These are phyloP conservation scores for Backusella tarrabulga DNA, from an alignment of 192 early-diverging fungal genomes.

Conservation along the genomic window DNA sequence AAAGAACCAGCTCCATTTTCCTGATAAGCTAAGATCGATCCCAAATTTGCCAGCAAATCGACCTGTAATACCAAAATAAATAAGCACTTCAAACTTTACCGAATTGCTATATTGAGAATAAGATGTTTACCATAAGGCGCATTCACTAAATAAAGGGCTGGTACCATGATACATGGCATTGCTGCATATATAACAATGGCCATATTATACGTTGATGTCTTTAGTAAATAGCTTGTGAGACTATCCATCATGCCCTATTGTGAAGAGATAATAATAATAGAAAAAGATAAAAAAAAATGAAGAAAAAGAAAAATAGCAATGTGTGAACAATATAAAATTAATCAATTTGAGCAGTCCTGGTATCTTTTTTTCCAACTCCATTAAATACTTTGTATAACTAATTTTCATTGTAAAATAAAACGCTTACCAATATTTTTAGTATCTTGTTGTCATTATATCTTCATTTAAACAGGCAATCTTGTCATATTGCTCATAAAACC, in stretches of 20 bases:
- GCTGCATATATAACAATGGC: constrained; percentile 11
- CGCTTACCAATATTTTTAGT: neutral
- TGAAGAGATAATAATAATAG: neutral
- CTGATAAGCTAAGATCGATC: constrained; percentile 16
- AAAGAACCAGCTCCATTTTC: constrained; percentile 33
- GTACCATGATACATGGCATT: constrained; percentile 14
- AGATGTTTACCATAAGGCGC: constrained; percentile 32
- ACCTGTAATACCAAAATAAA: constrained; percentile 3
- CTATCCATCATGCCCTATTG: neutral
- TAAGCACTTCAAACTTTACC: neutral
- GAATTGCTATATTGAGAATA: neutral
- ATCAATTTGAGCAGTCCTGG: neutral
- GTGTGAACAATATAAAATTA: neutral
- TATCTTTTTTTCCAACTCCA: neutral
- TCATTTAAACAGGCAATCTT: neutral
- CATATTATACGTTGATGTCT: constrained; percentile 12
- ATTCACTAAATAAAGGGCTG: constrained; percentile 13
- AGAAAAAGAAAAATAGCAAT: neutral
- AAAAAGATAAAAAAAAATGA: neutral
- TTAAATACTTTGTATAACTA: neutral
- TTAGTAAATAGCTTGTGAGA: neutral
- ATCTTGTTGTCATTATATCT: neutral
- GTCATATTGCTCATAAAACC: neutral
- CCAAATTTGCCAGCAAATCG: constrained; percentile 17
- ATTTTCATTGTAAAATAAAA: neutral